Evolutionary conservation across 257 asterid genomes (phyloP).

Genomic region (Nemophila menziesii): DNA sequence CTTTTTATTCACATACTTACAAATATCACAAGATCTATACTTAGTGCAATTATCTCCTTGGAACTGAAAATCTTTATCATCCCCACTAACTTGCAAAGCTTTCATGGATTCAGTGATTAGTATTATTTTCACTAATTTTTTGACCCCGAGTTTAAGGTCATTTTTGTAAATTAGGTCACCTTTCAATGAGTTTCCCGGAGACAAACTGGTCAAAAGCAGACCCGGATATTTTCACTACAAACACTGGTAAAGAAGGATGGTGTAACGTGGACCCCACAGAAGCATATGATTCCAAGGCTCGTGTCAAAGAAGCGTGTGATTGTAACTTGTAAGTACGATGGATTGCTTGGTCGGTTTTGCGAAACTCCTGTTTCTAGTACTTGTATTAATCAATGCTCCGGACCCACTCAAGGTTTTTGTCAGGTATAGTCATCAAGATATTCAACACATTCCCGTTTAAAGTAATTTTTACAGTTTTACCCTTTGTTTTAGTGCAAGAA

Average conservation of each 20-base stretch:
- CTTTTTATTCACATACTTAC: too few relatives aligned
- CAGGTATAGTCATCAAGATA: constrained; percentile 43
- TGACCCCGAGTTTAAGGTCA: constrained; percentile 7
- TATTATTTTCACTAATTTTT: too few relatives aligned
- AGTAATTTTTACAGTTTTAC: too few relatives aligned
- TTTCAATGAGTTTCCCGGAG: constrained; percentile 32
- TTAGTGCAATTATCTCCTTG: too few relatives aligned
- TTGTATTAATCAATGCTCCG: constrained; percentile 85
- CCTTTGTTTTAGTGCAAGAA: constrained; percentile 56
- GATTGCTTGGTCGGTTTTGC: constrained; percentile 76
- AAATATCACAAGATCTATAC: too few relatives aligned
- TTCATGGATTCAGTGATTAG: too few relatives aligned
- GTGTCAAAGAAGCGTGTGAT: constrained; percentile 73
- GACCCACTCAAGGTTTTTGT: constrained; percentile 88
- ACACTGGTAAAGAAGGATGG: constrained; percentile 66
- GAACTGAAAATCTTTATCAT: too few relatives aligned
- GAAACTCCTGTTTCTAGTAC: constrained; percentile 68
- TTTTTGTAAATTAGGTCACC: constrained; percentile 42
- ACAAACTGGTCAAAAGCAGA: constrained; percentile 64
- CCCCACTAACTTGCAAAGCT: too few relatives aligned
- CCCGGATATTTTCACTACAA: constrained; percentile 53
- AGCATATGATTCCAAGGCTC: constrained; percentile 48
- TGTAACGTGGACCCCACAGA: constrained; percentile 88
- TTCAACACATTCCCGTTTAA: neutral
- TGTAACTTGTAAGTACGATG: constrained; percentile 99